Conservation (phyloP, 306 rosid genomes). For the Medicago arabica region DNA sequence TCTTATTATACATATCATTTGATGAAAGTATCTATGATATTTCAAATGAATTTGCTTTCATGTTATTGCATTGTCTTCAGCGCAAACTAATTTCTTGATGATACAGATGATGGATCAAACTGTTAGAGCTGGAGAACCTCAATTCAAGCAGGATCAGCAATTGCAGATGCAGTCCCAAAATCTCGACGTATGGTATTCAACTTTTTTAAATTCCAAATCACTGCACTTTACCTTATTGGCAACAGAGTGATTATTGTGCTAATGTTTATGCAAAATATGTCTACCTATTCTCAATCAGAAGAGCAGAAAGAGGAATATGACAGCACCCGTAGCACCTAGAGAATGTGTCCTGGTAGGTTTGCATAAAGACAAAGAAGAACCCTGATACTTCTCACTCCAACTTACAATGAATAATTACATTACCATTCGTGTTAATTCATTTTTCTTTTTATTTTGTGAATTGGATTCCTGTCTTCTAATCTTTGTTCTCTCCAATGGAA, state of each 20-base stretch:
- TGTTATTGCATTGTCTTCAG: constrained; percentile 15
- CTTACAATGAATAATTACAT: constrained; percentile 1
- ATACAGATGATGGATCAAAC: constrained; percentile 37
- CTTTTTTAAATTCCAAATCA: constrained; percentile 21
- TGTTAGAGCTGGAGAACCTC: constrained; percentile 37
- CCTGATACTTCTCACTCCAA: constrained; percentile 18
- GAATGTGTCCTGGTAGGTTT: constrained; percentile 48
- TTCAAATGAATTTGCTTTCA: neutral
- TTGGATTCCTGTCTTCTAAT: constrained; percentile 35
- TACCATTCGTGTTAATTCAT: constrained; percentile 19
- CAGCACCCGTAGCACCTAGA: constrained; percentile 26
- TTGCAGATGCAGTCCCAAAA: constrained; percentile 34
- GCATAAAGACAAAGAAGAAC: neutral
- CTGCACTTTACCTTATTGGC: constrained; percentile 28
- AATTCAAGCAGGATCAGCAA: constrained; percentile 39
- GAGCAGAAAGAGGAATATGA: constrained; percentile 43
- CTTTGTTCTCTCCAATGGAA: constrained; percentile 34
- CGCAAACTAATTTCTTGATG: constrained; percentile 35
- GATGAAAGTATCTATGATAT: constrained; percentile 8
- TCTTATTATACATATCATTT: neutral
- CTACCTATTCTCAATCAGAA: constrained; percentile 39
- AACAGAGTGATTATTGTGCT: neutral
- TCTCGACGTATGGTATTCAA: constrained; percentile 42
- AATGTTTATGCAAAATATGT: constrained; percentile 19
- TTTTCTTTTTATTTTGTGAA: constrained; percentile 23